These are phyloP conservation scores for Aspergillus pseudotamarii DNA, from an alignment of 2,329 filamentous ascomycete species.

Conservation along the genomic window DNA sequence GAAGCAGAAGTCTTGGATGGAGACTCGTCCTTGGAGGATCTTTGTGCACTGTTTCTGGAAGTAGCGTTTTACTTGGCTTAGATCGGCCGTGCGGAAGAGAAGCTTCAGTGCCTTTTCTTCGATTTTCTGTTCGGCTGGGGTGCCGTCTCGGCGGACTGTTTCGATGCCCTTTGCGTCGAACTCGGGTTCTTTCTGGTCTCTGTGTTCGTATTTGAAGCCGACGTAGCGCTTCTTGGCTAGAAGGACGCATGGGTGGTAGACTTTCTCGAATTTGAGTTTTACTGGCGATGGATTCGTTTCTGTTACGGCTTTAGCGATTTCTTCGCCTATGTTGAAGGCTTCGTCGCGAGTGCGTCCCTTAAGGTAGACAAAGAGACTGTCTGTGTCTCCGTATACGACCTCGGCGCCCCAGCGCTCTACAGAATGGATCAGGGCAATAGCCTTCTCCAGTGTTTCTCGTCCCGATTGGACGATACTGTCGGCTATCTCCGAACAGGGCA, in stretches of 20 bases:
- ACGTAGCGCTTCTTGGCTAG: conserved; percentile 98
- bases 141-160: conserved; percentile 92
- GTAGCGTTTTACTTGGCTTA: conserved; percentile 85
- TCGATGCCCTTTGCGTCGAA: conserved; percentile 99
- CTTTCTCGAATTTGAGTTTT: conserved; percentile 98
- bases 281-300: conserved; percentile 86
- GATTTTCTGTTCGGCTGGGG: conserved; percentile 93
- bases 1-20: conserved; percentile 94
- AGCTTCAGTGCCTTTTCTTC: conserved; percentile 89
- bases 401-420: conserved; percentile 87
- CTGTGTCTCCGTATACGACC: conserved; percentile 97
- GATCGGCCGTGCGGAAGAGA: conserved; percentile 85
- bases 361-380: conserved; percentile 88
- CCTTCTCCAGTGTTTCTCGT: conserved; percentile 89
- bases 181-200: conserved; percentile 74
- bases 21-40: conserved; percentile 86
- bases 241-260: conserved; percentile 92
- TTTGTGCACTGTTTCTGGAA: conserved; percentile 89
- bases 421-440: conserved; percentile 89
- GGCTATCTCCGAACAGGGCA: conserved; percentile 97
- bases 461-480: conserved; percentile 98
- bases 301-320: conserved; percentile 86
- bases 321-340: conserved; percentile 88
- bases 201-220: conserved; percentile 91
- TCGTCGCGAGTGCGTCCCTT: conserved; percentile 84